Conservation (phyloP, 2,329 filamentous ascomycete species). For the Raffaelea deltoideospora region DNA sequence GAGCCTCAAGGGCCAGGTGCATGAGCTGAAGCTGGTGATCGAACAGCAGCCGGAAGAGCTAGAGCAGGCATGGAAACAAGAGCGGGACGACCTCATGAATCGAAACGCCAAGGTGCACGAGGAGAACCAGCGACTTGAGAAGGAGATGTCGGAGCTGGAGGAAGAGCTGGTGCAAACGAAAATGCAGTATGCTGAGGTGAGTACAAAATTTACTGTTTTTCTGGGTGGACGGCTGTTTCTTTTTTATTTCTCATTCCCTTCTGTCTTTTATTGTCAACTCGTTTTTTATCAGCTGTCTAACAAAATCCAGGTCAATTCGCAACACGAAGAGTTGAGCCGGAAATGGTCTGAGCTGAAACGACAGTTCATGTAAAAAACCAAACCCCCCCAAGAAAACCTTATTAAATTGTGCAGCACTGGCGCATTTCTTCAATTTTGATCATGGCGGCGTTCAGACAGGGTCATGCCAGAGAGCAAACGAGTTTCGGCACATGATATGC, state of each 20-base stretch:
- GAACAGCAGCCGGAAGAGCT: conserved; percentile 82
- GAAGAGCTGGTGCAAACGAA: conserved; percentile 85
- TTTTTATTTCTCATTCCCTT: neutral
- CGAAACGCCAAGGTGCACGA: conserved; percentile 88
- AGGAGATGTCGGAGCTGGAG: conserved; percentile 83
- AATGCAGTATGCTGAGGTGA: conserved; percentile 88
- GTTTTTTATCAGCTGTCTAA: conserved; percentile 2
- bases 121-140: conserved; percentile 77
- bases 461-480: too few species aligned
- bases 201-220: conserved; percentile 18
- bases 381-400: too few species aligned
- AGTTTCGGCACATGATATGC: too few species aligned
- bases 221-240: too few species aligned
- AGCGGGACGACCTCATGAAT: conserved; percentile 86
- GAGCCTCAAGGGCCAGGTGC: conserved; percentile 67
- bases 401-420: too few species aligned
- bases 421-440: too few species aligned
- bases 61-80: conserved; percentile 62
- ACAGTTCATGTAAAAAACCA: conserved; percentile 39
- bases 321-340: conserved; percentile 56
- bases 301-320: conserved; percentile 45
- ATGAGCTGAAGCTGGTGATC: conserved; percentile 72
- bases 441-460: too few species aligned
- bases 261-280: neutral
- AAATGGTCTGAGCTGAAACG: conserved; percentile 63